Conservation (phyloP, 2,329 filamentous ascomycete genomes). For the Pestalotiopsis sp. region DNA sequence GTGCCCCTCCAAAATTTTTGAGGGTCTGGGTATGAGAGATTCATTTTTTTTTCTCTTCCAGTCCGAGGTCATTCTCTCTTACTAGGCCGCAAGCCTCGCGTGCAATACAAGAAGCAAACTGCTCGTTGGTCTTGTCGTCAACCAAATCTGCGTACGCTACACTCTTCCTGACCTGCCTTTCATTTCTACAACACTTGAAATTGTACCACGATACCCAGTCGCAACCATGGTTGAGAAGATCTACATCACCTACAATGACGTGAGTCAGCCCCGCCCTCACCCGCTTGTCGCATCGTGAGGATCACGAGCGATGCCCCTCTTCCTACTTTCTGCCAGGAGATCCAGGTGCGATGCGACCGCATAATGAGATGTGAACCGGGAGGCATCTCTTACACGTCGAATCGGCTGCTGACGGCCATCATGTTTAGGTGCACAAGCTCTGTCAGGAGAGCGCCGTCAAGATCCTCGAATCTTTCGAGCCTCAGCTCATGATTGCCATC, state of each 20-base stretch:
- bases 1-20: constrained; percentile 10
- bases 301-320: neutral
- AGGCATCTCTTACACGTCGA: neutral
- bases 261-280: constrained; percentile 45
- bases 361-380: too few species aligned
- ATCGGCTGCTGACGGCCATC: neutral
- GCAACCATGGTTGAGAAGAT: constrained; percentile 78
- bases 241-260: constrained; percentile 92
- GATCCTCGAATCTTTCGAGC: constrained; percentile 85
- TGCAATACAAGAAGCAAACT: neutral
- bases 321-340: neutral
- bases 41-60: constrained; percentile 2
- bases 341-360: neutral
- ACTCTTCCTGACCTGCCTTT: neutral
- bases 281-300: constrained; percentile 8
- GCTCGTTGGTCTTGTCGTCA: neutral
- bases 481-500: constrained; percentile 97
- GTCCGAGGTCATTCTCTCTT: neutral
- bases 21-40: neutral
- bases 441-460: constrained; percentile 82
- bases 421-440: constrained; percentile 85
- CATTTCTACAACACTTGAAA: neutral
- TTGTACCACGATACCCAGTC: neutral
- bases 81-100: neutral
- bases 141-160: neutral